phyloP scores from a whole-genome alignment of 768 basidiomycete genomes.

The Candolleomyces aberdarensis region DNA sequence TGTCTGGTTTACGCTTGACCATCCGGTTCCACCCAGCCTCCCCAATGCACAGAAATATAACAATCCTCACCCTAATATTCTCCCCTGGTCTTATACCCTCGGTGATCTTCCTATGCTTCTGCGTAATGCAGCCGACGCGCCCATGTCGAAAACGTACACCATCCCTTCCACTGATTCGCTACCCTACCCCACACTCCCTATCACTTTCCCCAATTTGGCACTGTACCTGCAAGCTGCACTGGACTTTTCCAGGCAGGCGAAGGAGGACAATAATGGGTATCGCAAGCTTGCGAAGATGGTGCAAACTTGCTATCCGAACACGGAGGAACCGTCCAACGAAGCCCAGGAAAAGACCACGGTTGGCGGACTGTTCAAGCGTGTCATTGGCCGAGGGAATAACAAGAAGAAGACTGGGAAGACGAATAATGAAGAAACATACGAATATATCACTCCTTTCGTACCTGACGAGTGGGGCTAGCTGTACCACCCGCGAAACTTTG shows the following conservation, averaged over 20 bases:
- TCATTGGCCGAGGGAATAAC: constrained; percentile 51
- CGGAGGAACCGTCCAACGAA: constrained; percentile 25
- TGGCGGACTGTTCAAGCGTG: constrained; percentile 55
- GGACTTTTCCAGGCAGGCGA: constrained; percentile 62
- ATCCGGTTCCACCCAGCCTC: constrained; percentile 49
- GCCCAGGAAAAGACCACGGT: constrained; percentile 38
- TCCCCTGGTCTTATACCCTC: constrained; percentile 73
- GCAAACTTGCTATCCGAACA: constrained; percentile 59
- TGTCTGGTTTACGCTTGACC: constrained; percentile 75
- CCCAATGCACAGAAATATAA: constrained; percentile 45
- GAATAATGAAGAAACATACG: constrained; percentile 81
- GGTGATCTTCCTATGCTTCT: constrained; percentile 59
- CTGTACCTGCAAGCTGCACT: constrained; percentile 71
- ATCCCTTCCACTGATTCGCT: constrained; percentile 58
- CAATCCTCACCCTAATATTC: constrained; percentile 56
- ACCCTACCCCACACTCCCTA: constrained; percentile 70
- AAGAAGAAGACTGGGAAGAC: constrained; percentile 43
- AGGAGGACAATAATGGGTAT: constrained; percentile 58
- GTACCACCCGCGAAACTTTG: constrained; percentile 1
- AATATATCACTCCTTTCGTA: constrained; percentile 80
- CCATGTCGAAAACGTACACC: constrained; percentile 66
- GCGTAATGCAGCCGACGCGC: constrained; percentile 59
- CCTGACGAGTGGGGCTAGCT: constrained; percentile 67
- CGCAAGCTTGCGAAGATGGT: constrained; percentile 71
- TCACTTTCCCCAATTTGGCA: constrained; percentile 72